Conservation (phyloP, 2,329 filamentous ascomycete genomes). For the Biscogniauxia marginata region DNA sequence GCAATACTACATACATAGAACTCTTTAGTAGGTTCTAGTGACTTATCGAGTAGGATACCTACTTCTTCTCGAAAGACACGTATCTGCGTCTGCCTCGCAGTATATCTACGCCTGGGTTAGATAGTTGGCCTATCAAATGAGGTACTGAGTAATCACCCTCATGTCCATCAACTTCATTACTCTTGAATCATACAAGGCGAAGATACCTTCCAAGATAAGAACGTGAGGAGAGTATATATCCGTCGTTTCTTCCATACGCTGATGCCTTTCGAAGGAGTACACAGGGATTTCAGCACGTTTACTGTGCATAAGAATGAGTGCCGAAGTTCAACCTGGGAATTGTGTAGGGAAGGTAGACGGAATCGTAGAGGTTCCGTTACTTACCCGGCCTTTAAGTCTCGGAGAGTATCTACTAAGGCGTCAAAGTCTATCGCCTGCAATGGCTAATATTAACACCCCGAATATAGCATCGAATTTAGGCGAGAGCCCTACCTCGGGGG, state of each 20-base stretch:
- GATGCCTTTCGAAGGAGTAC: conserved; percentile 93
- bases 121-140: neutral
- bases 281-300: conserved; percentile 88
- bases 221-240: conserved; percentile 96
- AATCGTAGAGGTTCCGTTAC: conserved; percentile 1
- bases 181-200: conserved; percentile 85
- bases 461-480: conserved; percentile 2
- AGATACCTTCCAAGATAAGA: conserved; percentile 91
- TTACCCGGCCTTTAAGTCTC: conserved; percentile 89
- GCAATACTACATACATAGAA: conserved; percentile 57
- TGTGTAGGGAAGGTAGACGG: neutral
- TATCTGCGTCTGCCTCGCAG: conserved; percentile 92
- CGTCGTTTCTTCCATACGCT: conserved; percentile 74
- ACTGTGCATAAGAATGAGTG: conserved; percentile 41
- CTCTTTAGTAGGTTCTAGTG: neutral
- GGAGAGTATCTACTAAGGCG: conserved; percentile 72
- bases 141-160: conserved; percentile 56
- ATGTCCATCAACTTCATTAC: conserved; percentile 87
- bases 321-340: neutral
- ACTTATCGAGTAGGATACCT: conserved; percentile 35
- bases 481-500: conserved; percentile 61
- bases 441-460: conserved; percentile 21
- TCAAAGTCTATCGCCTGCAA: conserved; percentile 86
- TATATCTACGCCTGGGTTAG: conserved; percentile 64
- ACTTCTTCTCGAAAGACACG: conserved; percentile 88